These are phyloP conservation scores for Crithidia bombi DNA, from an alignment of 208 protist genomes.

Conservation along the genomic window DNA sequence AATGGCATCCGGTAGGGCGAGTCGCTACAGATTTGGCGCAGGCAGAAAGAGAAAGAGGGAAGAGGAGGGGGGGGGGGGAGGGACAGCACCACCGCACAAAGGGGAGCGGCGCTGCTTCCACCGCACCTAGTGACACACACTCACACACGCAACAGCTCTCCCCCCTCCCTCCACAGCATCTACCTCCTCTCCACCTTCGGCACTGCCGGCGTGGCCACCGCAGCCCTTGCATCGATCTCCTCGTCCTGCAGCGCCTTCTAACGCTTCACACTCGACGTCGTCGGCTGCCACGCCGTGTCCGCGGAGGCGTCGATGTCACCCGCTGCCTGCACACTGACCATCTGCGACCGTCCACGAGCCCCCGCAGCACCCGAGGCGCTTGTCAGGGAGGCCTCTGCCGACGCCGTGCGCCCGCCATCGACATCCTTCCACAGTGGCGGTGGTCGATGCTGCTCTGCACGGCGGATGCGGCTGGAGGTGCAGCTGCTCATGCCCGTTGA, in stretches of 20 bases:
- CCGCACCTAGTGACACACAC: too few relatives aligned
- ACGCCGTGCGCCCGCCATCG: neutral
- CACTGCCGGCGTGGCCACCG: neutral
- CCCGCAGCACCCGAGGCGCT: neutral
- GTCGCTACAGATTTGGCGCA: too few relatives aligned
- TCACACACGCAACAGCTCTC: too few relatives aligned
- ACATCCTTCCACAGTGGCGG: conserved; percentile 26
- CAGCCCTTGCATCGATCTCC: conserved; percentile 3
- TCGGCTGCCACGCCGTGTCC: neutral
- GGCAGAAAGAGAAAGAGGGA: too few relatives aligned
- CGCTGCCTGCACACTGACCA: conserved; percentile 11
- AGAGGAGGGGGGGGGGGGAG: too few relatives aligned
- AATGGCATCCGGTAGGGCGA: too few relatives aligned
- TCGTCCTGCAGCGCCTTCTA: conserved; percentile 14
- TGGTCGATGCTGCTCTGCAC: conserved; percentile 29
- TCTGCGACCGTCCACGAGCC: neutral
- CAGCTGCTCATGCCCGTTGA: conserved; percentile 18
- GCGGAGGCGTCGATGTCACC: neutral
- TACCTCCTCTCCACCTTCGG: neutral
- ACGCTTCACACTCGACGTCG: conserved; percentile 7
- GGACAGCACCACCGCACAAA: neutral
- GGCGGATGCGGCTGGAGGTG: conserved; percentile 26
- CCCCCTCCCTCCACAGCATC: too few relatives aligned
- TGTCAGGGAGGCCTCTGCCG: neutral
- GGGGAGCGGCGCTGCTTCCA: too few relatives aligned